Conservation (phyloP, 768 basidiomycete genomes). For the Phylloporus sp. region DNA sequence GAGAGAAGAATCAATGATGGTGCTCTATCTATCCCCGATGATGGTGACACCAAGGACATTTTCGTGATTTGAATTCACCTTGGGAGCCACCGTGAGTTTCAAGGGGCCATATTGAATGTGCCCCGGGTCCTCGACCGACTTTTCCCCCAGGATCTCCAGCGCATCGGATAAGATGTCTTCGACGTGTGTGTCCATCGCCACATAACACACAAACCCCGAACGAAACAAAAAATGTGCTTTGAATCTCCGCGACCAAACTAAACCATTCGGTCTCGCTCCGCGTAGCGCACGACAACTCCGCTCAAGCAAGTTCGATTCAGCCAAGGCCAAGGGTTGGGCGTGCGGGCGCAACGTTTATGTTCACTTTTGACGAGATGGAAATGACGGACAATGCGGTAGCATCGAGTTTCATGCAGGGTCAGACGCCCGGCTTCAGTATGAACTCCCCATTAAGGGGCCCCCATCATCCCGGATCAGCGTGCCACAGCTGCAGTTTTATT, state of each 20-base stretch:
- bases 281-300: no score
- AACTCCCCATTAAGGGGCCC: background rate
- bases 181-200: conserved; percentile 10
- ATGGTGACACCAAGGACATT: background rate
- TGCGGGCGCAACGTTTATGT: no score
- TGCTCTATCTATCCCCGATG: conserved; percentile 4
- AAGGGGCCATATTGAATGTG: conserved; percentile 51
- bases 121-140: conserved; percentile 39
- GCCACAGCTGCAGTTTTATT: background rate
- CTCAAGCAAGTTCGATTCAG: conserved; percentile 1
- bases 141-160: conserved; percentile 46
- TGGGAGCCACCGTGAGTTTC: conserved; percentile 50
- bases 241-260: conserved; percentile 22
- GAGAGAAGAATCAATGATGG: background rate
- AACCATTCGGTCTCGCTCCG: background rate
- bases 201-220: no score
- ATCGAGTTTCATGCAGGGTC: no score
- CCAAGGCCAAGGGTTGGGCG: no score
- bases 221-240: conserved; percentile 3
- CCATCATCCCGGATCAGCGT: background rate
- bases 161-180: conserved; percentile 55
- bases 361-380: no score
- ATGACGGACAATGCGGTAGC: no score
- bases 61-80: conserved; percentile 35
- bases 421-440: no score